Evolutionary conservation across 1,284 basidiomycete species (phyloP).

Genomic region (Rhizoctonia solani): DNA sequence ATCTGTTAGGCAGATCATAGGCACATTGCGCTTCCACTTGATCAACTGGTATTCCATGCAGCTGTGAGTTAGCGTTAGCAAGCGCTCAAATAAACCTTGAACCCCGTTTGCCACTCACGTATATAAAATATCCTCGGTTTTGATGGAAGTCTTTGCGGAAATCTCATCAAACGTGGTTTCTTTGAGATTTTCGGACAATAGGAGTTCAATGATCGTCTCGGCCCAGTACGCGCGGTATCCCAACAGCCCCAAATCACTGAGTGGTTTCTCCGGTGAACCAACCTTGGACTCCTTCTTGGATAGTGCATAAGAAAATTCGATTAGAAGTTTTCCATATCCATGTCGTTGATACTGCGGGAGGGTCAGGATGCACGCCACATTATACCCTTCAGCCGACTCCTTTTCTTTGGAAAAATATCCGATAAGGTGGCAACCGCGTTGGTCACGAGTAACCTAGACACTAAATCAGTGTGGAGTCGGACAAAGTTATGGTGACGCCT

Average conservation of each 20-base stretch:
- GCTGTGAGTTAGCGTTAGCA: conserved; percentile 50
- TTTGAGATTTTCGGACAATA: conserved; percentile 75
- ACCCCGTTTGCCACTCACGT: conserved; percentile 65
- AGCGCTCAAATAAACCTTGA: conserved; percentile 38
- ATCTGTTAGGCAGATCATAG: conserved; percentile 92
- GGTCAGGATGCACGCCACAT: conserved; percentile 98
- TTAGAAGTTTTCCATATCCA: conserved; percentile 93
- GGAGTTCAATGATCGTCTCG: conserved; percentile 91
- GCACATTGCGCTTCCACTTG: conserved; percentile 94
- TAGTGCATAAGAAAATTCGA: conserved; percentile 98
- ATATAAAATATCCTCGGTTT: conserved; percentile 96
- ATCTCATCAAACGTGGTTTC: conserved; percentile 95
- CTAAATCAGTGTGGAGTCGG: conserved; percentile 33
- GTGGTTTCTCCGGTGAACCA: conserved; percentile 96
- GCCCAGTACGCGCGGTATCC: conserved; percentile 98
- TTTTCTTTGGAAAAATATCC: conserved; percentile 99
- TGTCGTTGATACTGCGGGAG: conserved; percentile 96
- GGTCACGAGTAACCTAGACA: conserved; percentile 79
- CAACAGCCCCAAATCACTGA: conserved; percentile 92
- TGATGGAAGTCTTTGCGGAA: conserved; percentile 94
- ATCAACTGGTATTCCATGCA: conserved; percentile 94
- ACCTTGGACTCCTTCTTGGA: conserved; percentile 96
- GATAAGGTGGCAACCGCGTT: conserved; percentile 89
- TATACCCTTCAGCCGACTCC: conserved; percentile 97
- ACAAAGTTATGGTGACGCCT: conserved; percentile 44